A percentile compares a stretch with the other conserved stretches of the same genome.
phyloP scores from a whole-genome alignment of 1,139 yeast genomes.

The Blastobotrys arbuscula region DNA sequence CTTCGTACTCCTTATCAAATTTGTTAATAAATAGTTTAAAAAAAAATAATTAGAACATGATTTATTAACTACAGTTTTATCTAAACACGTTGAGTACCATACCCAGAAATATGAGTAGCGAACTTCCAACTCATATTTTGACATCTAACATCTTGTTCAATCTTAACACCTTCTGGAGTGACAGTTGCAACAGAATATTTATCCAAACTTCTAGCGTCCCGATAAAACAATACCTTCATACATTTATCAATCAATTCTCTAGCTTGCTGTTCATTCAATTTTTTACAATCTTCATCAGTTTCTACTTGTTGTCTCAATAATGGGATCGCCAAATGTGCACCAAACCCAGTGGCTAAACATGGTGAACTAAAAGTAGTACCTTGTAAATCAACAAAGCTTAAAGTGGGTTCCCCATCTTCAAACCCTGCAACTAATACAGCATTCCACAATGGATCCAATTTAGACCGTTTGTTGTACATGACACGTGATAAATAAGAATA shows the following conservation, averaged over 20 bases:
- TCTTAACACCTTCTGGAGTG: conserved; percentile 48
- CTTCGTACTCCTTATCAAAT: no score
- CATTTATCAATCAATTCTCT: conserved; percentile 68
- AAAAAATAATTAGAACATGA: no score
- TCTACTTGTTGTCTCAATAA: conserved; percentile 81
- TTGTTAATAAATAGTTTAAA: no score
- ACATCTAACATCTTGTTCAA: conserved; percentile 61
- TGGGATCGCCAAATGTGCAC: conserved; percentile 91
- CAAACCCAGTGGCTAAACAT: conserved; percentile 93
- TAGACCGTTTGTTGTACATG: conserved; percentile 80
- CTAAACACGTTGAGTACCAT: conserved; percentile 57
- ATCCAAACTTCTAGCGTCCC: conserved; percentile 93
- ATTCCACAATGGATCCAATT: conserved; percentile 97
- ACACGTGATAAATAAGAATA: conserved; percentile 83
- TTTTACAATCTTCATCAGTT: conserved; percentile 62
- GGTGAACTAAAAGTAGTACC: conserved; percentile 92
- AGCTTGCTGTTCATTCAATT: conserved; percentile 70
- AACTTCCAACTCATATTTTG: conserved; percentile 87
- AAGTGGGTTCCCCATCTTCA: conserved; percentile 55
- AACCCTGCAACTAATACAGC: conserved; percentile 88
- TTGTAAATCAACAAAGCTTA: conserved; percentile 80
- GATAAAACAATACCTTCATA: conserved; percentile 90
- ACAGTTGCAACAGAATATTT: conserved; percentile 80
- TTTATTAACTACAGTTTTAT: no score
- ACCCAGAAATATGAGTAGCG: conserved; percentile 83